Conservation (phyloP, 139 green algal genomes). For the Zygnema circumcarinatum region DNA sequence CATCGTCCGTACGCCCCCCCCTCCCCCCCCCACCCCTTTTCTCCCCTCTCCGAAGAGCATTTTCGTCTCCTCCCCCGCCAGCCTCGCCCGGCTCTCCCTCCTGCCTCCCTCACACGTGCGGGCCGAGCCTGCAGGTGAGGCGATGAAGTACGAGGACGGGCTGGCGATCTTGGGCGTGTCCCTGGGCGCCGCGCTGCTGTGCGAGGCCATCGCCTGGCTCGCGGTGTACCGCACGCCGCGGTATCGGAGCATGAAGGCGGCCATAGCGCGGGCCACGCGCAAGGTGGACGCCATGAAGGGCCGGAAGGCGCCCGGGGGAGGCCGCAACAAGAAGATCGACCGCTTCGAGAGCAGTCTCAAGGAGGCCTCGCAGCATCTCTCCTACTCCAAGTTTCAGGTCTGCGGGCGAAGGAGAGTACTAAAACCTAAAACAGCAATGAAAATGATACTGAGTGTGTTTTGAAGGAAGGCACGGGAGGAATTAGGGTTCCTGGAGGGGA, state of each 20-base stretch:
- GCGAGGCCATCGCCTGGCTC: constrained; percentile 49
- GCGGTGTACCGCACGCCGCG: constrained; percentile 51
- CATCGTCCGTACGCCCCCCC: too few species aligned
- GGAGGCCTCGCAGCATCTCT: constrained; percentile 33
- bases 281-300: constrained; percentile 42
- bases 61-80: too few species aligned
- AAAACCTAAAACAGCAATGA: too few species aligned
- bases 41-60: too few species aligned
- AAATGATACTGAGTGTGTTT: too few species aligned
- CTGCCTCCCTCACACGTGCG: too few species aligned
- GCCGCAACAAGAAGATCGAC: constrained; percentile 46
- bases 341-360: constrained; percentile 56
- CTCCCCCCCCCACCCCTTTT: too few species aligned
- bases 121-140: too few species aligned
- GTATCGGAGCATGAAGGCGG: constrained; percentile 18
- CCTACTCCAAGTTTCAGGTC: constrained; percentile 40
- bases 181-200: constrained; percentile 18
- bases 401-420: background rate
- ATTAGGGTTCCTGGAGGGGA: too few species aligned
- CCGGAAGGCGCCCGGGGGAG: constrained; percentile 4
- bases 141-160: constrained; percentile 47
- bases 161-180: constrained; percentile 44
- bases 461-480: background rate
- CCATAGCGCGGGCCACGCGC: constrained; percentile 23
- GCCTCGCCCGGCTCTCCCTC: too few species aligned